Conservation (phyloP, 257 asterid species). For the Plantago ovata region DNA sequence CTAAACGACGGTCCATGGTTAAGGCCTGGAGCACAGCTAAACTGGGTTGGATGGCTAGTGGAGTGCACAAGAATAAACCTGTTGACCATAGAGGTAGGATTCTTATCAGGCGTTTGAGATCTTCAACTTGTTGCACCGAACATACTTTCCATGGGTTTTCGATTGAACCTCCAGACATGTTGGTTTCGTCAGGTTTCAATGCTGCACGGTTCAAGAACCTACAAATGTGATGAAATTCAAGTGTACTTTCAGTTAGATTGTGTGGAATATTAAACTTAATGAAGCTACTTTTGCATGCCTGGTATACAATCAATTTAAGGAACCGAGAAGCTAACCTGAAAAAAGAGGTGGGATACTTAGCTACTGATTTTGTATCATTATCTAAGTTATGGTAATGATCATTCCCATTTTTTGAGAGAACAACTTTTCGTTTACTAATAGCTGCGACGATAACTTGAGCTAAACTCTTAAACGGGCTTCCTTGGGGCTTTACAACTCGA, state of each 20-base stretch:
- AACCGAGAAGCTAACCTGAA: constrained; percentile 26
- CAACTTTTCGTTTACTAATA: constrained; percentile 35
- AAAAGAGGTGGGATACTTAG: constrained; percentile 24
- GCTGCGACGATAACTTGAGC: constrained; percentile 54
- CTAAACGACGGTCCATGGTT: constrained; percentile 56
- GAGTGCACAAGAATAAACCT: constrained; percentile 56
- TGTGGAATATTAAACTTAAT: neutral
- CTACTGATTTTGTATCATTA: constrained; percentile 7
- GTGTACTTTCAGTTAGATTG: neutral
- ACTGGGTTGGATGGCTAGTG: constrained; percentile 55
- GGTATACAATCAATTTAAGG: neutral
- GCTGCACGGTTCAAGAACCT: constrained; percentile 77
- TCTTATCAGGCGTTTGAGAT: constrained; percentile 49
- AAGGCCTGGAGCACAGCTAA: constrained; percentile 59
- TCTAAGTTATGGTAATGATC: constrained; percentile 41
- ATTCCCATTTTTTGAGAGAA: constrained; percentile 28
- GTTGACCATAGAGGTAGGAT: constrained; percentile 67
- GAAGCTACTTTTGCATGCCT: neutral
- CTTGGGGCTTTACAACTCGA: constrained; percentile 37
- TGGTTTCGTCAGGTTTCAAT: constrained; percentile 33
- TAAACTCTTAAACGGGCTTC: constrained; percentile 56
- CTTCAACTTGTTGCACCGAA: constrained; percentile 60
- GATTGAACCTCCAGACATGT: constrained; percentile 15
- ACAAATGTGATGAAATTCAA: neutral
- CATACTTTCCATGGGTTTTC: constrained; percentile 40